A percentile compares a stretch with the other conserved stretches of the same genome.
These are phyloP conservation scores for Fraxinus sp. DNA, from an alignment of 305 asterid genomes.

Conservation along the genomic window DNA sequence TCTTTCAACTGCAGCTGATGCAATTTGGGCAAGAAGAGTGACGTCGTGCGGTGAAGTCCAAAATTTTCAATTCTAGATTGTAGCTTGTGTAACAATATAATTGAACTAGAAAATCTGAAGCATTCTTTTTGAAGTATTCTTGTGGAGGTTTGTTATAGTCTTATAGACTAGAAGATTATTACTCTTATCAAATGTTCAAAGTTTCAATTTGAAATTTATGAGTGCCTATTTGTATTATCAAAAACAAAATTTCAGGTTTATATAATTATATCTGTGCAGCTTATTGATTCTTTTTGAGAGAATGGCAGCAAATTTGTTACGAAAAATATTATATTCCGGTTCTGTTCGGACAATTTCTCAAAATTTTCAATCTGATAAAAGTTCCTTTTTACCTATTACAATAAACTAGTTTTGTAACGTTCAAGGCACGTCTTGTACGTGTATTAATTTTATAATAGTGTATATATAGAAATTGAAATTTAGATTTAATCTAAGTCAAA, in stretches of 20 bases:
- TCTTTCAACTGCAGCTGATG: neutral
- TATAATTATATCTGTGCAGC: neutral
- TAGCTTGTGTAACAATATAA: slow-evolving; percentile 21
- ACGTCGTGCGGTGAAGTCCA: neutral
- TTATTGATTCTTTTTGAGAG: neutral
- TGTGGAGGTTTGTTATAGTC: neutral
- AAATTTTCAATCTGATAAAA: neutral
- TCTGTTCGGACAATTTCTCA: neutral
- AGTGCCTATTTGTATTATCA: neutral
- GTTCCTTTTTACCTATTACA: neutral
- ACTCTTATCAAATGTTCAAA: neutral
- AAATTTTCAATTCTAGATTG: slow-evolving; percentile 1
- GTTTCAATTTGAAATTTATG: neutral
- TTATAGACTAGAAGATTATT: neutral
- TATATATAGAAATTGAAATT: too few relatives aligned
- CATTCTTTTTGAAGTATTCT: slow-evolving; percentile 1
- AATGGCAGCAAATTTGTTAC: neutral
- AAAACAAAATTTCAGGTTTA: neutral
- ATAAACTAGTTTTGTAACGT: too few relatives aligned
- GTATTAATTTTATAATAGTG: too few relatives aligned
- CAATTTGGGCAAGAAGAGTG: neutral
- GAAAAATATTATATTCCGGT: neutral
- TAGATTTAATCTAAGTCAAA: too few relatives aligned
- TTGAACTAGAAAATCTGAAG: slow-evolving; percentile 14
- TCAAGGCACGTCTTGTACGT: too few relatives aligned